Evolutionary conservation across 2,329 filamentous ascomycete species (phyloP), one percentile per base, ranked within the genome.

Genomic region (Reticulascus tulasneorum): DNA sequence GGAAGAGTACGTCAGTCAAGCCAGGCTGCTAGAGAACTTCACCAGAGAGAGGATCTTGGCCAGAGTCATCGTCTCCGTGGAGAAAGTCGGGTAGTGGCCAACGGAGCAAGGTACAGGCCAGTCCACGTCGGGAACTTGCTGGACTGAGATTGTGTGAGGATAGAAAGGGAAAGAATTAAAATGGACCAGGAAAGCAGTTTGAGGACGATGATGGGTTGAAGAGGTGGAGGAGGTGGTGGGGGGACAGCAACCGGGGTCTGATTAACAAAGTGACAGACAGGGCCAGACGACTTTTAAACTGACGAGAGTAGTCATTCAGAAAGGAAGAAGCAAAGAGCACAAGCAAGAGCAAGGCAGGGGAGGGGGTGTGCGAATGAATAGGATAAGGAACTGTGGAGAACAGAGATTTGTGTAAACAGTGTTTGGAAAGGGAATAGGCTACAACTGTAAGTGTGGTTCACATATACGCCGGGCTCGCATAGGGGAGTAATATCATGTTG

Each of bases 1-100:
- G 50, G 50, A 52, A 52, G 47, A 54, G 55, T 59, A 66, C 59
- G 55, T 59, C 55, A 58, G 57, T 62, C 47, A 54, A 55, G 49
- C 52, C 53, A 59, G 49, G 54, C 56, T 59, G 54, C 47, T 62
- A 53, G 56, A 54, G 49, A 49, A 47, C 50, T 56, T 55, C 45
- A 52, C 48, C 52, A 58, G 53, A 58, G 50, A 46, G 52, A 47
- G 50, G 48, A 49, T 49, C 52, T 55, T 58, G 56, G 54, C 58
- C 53, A 59, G 55, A 56, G 53, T 63, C 58, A 63, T 57, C 45
- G 55, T 60, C 50, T 31, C 56, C 52, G 52, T 53, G 51, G 38
- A 48, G 53, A 55, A 52, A 53, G 53, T 51, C 47, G 44, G n/a
- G 39, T 46, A 40, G 37, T 40, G 42, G 47, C 44, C 37, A 42